Base-by-base conservation (phyloP, 345 rosid species). In the Passiflora organensis region DNA sequence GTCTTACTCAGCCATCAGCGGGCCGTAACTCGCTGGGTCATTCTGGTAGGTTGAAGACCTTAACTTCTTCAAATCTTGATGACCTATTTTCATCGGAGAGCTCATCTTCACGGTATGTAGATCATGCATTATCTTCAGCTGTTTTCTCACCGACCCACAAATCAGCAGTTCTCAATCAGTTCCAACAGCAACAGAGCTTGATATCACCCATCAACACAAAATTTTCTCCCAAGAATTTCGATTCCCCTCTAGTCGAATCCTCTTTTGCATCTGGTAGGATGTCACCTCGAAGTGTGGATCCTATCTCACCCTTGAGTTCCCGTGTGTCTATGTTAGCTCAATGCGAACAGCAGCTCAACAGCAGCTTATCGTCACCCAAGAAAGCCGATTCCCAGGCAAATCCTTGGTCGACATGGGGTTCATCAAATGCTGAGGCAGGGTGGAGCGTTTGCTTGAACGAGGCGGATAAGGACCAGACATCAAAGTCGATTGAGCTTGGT, bases 231-330 rank as follows among this genome's bases (percentile, higher is more conserved):
- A 83, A 80, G 55, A 82, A 62, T 47, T 75, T 76, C 0, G 95
- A 91, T 25, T 89, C 82, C 38, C 75, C 89, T 42, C 60, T 91
- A 11, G 43, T 76, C 22, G 77, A 68, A 63, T 66, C 79, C 16
- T 65, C 79, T 20, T 71, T 71, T 36, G 82, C 83, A 1, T 76
- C 85, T 0, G 96, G 99, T 47, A 84, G 99, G 69, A 87, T 85
- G 90, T 94, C 97, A 32, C 97, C 97, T 5, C 69, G 91, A 32
- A 85, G 71, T 39, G 65, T 83, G 57, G 97, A 94, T 28, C 93
- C 99, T 4, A 69, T 74, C n/a, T 77, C 82, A 0, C 82, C 85
- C 1, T 63, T 77, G 74, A 60, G 65, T 21, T 56, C 76, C 51
- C 72, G 80, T 34, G 49, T 74, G 0, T 51, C 74, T 1, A 76